Evolutionary conservation across 257 asterid species (phyloP).

Genomic region (Avicennia marina): DNA sequence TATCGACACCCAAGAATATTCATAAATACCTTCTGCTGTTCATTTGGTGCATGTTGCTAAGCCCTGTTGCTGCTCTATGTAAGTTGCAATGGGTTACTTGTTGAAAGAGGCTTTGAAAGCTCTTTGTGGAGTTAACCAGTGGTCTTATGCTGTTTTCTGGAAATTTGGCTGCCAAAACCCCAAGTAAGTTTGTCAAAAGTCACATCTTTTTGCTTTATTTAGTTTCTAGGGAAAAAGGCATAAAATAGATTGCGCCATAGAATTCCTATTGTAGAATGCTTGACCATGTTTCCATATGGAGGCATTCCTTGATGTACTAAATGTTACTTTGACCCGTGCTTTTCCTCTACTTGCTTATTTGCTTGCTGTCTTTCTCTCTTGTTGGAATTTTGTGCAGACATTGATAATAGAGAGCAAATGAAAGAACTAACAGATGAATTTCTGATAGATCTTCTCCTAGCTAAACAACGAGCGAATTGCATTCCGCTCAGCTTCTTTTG

Average conservation of each 20-base stretch:
- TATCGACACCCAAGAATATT: conserved; percentile 10
- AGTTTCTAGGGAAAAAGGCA: too few relatives aligned
- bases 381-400: conserved; percentile 41
- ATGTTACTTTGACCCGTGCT: too few relatives aligned
- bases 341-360: too few relatives aligned
- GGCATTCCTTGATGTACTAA: too few relatives aligned
- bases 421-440: conserved; percentile 19
- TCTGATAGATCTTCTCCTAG: conserved; percentile 14
- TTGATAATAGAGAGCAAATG: conserved; percentile 7
- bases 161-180: conserved; percentile 86
- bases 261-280: too few relatives aligned
- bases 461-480: conserved; percentile 21
- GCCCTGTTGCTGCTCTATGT: conserved; percentile 12
- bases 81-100: conserved; percentile 80
- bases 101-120: conserved; percentile 93
- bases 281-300: too few relatives aligned
- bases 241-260: too few relatives aligned
- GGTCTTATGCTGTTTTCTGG: conserved; percentile 99
- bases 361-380: not conserved
- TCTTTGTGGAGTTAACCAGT: conserved; percentile 86
- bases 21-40: conserved; percentile 14
- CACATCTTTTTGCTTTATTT: conserved; percentile 11
- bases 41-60: too few relatives aligned
- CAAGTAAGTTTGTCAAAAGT: conserved; percentile 49
- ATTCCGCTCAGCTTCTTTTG: conserved; percentile 6